Evolutionary conservation across 2,329 filamentous ascomycete species (phyloP).

Genomic region (Verticillium klebahnii): DNA sequence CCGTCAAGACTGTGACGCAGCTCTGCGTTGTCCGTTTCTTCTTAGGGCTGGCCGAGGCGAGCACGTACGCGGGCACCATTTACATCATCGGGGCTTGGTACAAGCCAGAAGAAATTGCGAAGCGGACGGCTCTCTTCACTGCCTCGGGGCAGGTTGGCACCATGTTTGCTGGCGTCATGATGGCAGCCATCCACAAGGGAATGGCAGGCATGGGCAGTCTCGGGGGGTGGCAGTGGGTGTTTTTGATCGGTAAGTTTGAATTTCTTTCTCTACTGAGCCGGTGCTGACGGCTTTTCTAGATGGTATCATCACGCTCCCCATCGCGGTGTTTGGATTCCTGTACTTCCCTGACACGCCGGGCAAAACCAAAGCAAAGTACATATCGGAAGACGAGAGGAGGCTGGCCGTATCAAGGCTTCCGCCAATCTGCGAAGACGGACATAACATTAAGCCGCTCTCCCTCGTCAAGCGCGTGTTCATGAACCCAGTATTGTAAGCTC

Average conservation of each 20-base stretch:
- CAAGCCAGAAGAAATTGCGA: conserved; percentile 54
- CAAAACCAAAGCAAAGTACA: conserved; percentile 21
- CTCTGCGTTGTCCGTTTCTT: conserved; percentile 35
- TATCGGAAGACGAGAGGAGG: conserved; percentile 23
- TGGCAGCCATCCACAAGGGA: conserved; percentile 37
- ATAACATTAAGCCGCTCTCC: conserved; percentile 15
- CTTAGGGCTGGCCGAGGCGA: conserved; percentile 31
- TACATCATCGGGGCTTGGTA: conserved; percentile 52
- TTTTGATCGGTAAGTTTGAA: conserved; percentile 10
- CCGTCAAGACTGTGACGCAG: conserved; percentile 19
- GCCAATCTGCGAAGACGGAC: conserved; percentile 17
- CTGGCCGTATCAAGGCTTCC: conserved; percentile 33
- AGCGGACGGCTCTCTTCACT: conserved; percentile 60
- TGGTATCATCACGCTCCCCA: conserved; percentile 46
- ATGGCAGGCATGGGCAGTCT: conserved; percentile 38
- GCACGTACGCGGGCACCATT: conserved; percentile 34
- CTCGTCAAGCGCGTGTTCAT: conserved; percentile 16
- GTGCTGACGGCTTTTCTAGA: conserved; percentile 22
- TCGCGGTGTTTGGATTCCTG: conserved; percentile 46
- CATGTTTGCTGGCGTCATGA: conserved; percentile 54
- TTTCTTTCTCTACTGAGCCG: not conserved
- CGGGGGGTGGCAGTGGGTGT: conserved; percentile 47
- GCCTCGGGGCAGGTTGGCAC: conserved; percentile 55
- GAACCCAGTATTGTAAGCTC: conserved; percentile 16
- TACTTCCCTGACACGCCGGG: conserved; percentile 46